Evolutionary conservation across 345 rosid genomes (phyloP), one percentile per base, ranked within the genome.

Genomic region (Populus nigra): DNA sequence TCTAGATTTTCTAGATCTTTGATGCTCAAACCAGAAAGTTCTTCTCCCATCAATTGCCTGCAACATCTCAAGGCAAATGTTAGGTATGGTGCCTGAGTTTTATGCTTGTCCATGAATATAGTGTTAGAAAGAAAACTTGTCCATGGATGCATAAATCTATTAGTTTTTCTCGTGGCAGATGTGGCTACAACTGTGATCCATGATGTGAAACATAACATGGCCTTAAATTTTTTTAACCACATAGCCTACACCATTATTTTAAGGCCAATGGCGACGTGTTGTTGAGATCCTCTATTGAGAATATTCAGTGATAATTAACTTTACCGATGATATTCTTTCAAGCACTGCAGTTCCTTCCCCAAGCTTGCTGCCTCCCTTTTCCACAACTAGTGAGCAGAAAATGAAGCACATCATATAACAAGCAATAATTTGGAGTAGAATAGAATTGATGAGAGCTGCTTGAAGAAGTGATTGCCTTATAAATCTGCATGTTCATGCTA

Each of bases 41-140:
- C 91, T 82, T 93, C 92, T 75, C 98, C 98, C 98, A 89, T 89
- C 81, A 93, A 65, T 78, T 92, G 83, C 84, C 98, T 93, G 84
- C 77, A 50, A 59, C 17, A 29, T 68, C 53, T 53, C 31, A 45
- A 1, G 57, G 29, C 8, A 72, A 45, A 62, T 31, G 22, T 61
- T 31, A 20, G 16, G 41, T 75, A 55, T 65, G 79, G 68, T 5
- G 55, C 77, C 76, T 15, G 11, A 53, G 25, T 55, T 3, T 71
- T 41, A 70, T 70, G 39, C 43, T 20, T 45, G 61, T 36, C n/a
- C 16, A 27, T 61, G 25, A 57, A 73, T 35, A 35, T 73, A 5
- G 63, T 23, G 29, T 36, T 36, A 2, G 3, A 36, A 67, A 67
- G 8, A 67, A 67, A 35, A 20, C 5, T 36, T 9, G 63, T n/a